phyloP scores from a whole-genome alignment of 805 yeast genomes.

The Kluyveromyces dobzhanskii region DNA sequence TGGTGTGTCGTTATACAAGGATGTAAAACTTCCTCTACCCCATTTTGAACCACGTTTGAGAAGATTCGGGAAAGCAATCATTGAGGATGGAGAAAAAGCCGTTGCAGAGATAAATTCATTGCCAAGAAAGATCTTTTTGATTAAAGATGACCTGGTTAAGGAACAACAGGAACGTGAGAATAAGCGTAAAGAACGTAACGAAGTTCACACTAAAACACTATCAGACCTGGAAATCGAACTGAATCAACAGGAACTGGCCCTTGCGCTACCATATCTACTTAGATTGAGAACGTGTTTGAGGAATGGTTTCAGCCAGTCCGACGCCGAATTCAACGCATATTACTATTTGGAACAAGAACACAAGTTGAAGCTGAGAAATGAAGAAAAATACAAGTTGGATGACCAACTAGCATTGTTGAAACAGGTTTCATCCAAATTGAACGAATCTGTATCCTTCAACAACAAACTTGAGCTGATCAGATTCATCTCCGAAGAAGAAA shows the following conservation, averaged over 20 bases:
- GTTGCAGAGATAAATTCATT: constrained; percentile 49
- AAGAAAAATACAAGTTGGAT: constrained; percentile 23
- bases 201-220: constrained; percentile 25
- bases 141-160: constrained; percentile 42
- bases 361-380: constrained; percentile 33
- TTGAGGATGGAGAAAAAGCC: constrained; percentile 36
- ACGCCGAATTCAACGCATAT: constrained; percentile 54
- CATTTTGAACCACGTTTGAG: constrained; percentile 86
- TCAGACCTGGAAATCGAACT: constrained; percentile 15
- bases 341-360: constrained; percentile 39
- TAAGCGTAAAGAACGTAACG: constrained; percentile 28
- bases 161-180: constrained; percentile 34
- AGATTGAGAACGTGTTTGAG: constrained; percentile 45
- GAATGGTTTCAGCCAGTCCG: constrained; percentile 49
- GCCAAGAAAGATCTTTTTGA: constrained; percentile 59
- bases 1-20: constrained; percentile 71
- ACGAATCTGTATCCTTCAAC: constrained; percentile 18
- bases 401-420: constrained; percentile 15
- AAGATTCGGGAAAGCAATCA: constrained; percentile 72
- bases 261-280: constrained; percentile 47
- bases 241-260: constrained; percentile 23
- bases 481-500: constrained; percentile 28
- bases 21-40: constrained; percentile 66
- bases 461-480: constrained; percentile 18
- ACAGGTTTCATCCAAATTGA: constrained; percentile 9